Percentiles rank a stretch among this genome's conserved stretches.
Conservation (phyloP, 768 basidiomycete genomes). For the Galerina sulciceps region DNA sequence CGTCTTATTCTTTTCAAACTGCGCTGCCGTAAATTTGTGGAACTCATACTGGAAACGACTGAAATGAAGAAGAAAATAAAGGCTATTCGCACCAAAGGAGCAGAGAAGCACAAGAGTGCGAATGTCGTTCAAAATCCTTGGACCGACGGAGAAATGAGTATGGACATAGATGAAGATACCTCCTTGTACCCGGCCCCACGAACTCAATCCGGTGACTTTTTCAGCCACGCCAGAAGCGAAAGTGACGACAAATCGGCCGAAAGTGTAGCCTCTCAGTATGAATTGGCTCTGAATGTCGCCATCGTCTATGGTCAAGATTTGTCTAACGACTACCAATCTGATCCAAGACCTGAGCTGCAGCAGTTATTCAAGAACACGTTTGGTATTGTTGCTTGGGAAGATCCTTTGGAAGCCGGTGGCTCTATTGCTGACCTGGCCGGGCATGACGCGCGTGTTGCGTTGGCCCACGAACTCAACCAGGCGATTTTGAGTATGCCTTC, state of each 20-base stretch:
- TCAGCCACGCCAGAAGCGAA: not conserved
- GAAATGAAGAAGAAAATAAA: constrained; percentile 70
- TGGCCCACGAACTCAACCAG: constrained; percentile 80
- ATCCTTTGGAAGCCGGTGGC: constrained; percentile 70
- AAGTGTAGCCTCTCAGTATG: constrained; percentile 42
- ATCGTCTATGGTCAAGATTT: constrained; percentile 77
- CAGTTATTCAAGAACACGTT: constrained; percentile 75
- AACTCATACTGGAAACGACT: constrained; percentile 73
- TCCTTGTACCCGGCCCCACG: constrained; percentile 16
- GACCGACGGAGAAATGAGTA: constrained; percentile 54
- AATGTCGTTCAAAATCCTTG: constrained; percentile 33
- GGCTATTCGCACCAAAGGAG: constrained; percentile 32
- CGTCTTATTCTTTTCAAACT: constrained; percentile 81
- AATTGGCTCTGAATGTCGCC: constrained; percentile 64
- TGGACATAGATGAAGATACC: constrained; percentile 61
- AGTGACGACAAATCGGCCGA: constrained; percentile 7
- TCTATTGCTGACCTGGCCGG: constrained; percentile 71
- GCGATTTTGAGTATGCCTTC: constrained; percentile 74
- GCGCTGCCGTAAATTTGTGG: constrained; percentile 84
- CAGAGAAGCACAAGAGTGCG: constrained; percentile 17
- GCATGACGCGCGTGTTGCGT: constrained; percentile 61
- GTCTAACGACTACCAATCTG: constrained; percentile 68
- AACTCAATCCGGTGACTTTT: constrained; percentile 19
- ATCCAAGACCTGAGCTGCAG: constrained; percentile 65
- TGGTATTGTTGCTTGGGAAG: constrained; percentile 78